Evolutionary conservation across 352 stramenopile genomes (phyloP).

Genomic region (Globisporangium heterothallicum): DNA sequence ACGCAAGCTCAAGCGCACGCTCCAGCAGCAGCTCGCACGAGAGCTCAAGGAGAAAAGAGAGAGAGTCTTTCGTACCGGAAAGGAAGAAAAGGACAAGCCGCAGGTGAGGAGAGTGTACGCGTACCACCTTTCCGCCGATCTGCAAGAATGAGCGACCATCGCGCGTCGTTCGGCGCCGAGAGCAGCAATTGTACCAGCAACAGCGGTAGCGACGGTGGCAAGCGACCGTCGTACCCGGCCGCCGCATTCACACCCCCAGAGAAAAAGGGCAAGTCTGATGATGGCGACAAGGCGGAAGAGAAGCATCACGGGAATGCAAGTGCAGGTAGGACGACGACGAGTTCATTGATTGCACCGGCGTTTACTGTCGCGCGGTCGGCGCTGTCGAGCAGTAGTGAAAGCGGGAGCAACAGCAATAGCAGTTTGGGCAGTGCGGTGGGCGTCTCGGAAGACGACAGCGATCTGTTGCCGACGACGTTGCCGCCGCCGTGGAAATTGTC

Average conservation of each 20-base stretch:
- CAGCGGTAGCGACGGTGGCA: slow-evolving; percentile 9
- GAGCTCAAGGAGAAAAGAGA: too few species aligned
- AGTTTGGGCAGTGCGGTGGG: slow-evolving; percentile 14
- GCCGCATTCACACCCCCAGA: slow-evolving; percentile 13
- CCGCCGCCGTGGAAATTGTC: not conserved
- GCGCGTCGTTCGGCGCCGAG: not conserved
- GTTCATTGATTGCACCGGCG: not conserved
- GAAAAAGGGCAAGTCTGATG: slow-evolving; percentile 16
- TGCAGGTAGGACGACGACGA: slow-evolving; percentile 4
- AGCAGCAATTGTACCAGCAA: slow-evolving; percentile 2
- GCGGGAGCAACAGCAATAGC: slow-evolving; percentile 14
- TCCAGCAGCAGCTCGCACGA: too few species aligned
- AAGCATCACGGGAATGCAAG: too few species aligned
- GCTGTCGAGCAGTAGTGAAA: slow-evolving; percentile 13
- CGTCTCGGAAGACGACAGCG: slow-evolving; percentile 12
- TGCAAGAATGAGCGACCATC: slow-evolving; percentile 17
- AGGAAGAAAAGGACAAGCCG: too few species aligned
- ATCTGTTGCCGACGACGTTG: not conserved
- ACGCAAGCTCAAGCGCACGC: too few species aligned
- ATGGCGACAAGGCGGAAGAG: not conserved
- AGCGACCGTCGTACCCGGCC: slow-evolving; percentile 12
- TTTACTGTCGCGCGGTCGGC: slow-evolving; percentile 1
- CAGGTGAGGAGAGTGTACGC: too few species aligned
- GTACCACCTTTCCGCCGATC: too few species aligned
- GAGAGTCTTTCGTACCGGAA: too few species aligned